Evolutionary conservation across 306 rosid genomes (phyloP).

Genomic region (Delonix regia): DNA sequence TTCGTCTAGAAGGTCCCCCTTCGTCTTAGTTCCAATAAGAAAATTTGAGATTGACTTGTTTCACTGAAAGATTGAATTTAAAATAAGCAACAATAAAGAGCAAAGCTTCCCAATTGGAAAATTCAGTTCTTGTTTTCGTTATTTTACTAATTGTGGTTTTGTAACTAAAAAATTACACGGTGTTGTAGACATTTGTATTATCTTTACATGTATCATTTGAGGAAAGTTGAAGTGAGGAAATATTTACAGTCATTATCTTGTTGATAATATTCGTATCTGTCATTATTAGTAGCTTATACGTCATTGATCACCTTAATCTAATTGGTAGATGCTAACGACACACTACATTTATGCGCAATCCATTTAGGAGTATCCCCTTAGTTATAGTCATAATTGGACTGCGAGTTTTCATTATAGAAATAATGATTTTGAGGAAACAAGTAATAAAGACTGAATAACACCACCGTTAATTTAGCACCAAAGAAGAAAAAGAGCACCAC

Average conservation of each 20-base stretch:
- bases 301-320: not conserved
- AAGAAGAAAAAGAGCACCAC: not conserved
- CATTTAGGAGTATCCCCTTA: not conserved
- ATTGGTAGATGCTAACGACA: not conserved
- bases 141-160: not conserved
- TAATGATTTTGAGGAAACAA: slow-evolving; percentile 8
- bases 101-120: not conserved
- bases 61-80: not conserved
- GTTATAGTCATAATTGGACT: slow-evolving; percentile 6
- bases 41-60: slow-evolving; percentile 6
- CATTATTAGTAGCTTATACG: not conserved
- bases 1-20: slow-evolving; percentile 80
- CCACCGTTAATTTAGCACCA: slow-evolving; percentile 1
- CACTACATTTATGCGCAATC: not conserved
- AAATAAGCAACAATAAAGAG: slow-evolving; percentile 4
- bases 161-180: not conserved
- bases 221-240: not conserved
- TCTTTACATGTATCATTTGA: not conserved
- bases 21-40: slow-evolving; percentile 6
- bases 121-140: too few species aligned
- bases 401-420: slow-evolving; percentile 17
- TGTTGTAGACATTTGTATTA: not conserved
- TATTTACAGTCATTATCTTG: not conserved
- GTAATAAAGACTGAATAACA: not conserved
- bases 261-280: not conserved